Conservation (phyloP, 2,329 filamentous ascomycete species). For the Microcyclospora pomicola region DNA sequence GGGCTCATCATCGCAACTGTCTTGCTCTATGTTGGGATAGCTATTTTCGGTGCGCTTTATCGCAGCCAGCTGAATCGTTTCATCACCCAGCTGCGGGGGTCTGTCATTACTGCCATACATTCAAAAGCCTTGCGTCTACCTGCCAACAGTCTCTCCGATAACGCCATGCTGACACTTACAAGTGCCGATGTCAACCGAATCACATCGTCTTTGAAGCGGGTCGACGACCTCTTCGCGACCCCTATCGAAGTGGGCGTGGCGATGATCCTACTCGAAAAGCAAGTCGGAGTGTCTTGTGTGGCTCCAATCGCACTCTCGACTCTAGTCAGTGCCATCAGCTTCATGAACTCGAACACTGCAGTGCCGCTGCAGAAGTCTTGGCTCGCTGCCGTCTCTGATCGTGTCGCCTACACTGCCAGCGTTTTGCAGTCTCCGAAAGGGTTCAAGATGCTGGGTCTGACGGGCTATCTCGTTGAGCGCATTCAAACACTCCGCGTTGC, state of each 20-base stretch:
- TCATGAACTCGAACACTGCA: constrained; percentile 5
- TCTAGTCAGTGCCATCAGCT: constrained; percentile 6
- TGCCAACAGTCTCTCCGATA: constrained; percentile 5
- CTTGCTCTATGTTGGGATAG: constrained; percentile 8
- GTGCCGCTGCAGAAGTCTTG: constrained; percentile 10
- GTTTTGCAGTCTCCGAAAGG: constrained; percentile 8
- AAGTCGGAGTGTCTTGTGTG: constrained; percentile 9
- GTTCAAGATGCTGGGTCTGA: constrained; percentile 12
- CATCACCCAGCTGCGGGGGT: constrained; percentile 10
- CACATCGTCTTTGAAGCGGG: constrained; percentile 4
- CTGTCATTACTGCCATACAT: constrained; percentile 8
- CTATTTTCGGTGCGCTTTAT: constrained; percentile 7
- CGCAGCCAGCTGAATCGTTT: constrained; percentile 8
- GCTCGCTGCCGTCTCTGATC: constrained; percentile 6
- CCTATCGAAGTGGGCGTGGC: constrained; percentile 12
- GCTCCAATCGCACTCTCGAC: constrained; percentile 8
- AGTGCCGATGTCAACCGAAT: constrained; percentile 11
- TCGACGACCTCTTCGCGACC: constrained; percentile 10
- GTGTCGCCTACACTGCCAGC: constrained; percentile 9
- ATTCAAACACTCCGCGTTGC: constrained; percentile 9
- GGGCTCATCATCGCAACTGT: constrained; percentile 9
- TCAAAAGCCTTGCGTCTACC: constrained; percentile 5
- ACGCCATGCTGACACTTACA: constrained; percentile 9
- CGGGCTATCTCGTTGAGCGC: constrained; percentile 6
- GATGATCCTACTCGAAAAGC: constrained; percentile 8